These are phyloP conservation scores for Trichoderma asperelloides DNA, from an alignment of 495 filamentous ascomycete genomes.

Conservation along the genomic window DNA sequence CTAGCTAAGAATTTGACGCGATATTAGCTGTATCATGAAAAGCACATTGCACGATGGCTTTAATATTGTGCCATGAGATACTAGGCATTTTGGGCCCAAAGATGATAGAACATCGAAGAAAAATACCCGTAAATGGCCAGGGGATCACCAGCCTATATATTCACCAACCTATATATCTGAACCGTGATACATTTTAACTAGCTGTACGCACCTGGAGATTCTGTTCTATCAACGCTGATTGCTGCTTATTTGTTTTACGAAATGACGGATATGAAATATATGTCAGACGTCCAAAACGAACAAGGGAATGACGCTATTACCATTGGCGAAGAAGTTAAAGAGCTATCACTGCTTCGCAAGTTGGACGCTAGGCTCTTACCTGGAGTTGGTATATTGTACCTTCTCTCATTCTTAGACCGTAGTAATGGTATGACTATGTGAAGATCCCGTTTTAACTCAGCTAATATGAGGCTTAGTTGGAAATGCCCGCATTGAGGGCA, in stretches of 20 bases:
- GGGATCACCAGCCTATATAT: background rate
- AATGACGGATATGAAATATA: background rate
- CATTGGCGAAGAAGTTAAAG: slow-evolving; percentile 31
- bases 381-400: slow-evolving; percentile 57
- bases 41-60: background rate
- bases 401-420: slow-evolving; percentile 66
- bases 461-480: slow-evolving; percentile 23
- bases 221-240: background rate
- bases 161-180: background rate
- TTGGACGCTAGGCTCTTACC: slow-evolving; percentile 57
- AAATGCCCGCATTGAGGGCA: slow-evolving; percentile 51
- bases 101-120: background rate
- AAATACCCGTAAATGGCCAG: background rate
- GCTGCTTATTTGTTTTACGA: background rate
- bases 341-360: slow-evolving; percentile 55
- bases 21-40: background rate
- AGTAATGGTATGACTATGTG: slow-evolving; percentile 49
- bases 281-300: background rate
- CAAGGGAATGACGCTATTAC: background rate
- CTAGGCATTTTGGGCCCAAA: background rate
- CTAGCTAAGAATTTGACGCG: background rate
- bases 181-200: background rate
- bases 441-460: background rate
- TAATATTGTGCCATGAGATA: background rate
- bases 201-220: background rate